Percentiles rank a stretch among this genome's conserved stretches.
These are phyloP conservation scores for Vigna mungo DNA, from an alignment of 306 rosid genomes.

Conservation along the genomic window DNA sequence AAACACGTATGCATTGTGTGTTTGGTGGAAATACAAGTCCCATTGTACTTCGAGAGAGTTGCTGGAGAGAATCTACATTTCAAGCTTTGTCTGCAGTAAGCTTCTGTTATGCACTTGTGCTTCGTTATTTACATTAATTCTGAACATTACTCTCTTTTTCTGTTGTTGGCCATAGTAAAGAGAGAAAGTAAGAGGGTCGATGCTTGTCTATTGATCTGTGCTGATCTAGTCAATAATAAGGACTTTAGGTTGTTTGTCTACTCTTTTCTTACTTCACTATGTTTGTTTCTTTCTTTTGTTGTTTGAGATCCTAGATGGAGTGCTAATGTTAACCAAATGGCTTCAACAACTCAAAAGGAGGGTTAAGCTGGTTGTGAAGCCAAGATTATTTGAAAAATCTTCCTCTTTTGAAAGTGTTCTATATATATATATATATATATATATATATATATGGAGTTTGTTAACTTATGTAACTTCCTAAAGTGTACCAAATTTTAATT, in stretches of 20 bases:
- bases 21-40: slow-evolving; percentile 68
- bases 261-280: not conserved
- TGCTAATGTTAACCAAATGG: not conserved
- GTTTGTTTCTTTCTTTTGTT: slow-evolving; percentile 6
- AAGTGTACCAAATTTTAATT: no score
- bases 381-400: not conserved
- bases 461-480: no score
- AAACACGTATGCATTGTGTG: slow-evolving; percentile 90
- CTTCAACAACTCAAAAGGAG: not conserved
- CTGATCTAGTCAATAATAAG: slow-evolving; percentile 10
- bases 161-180: not conserved
- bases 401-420: not conserved
- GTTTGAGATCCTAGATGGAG: slow-evolving; percentile 14
- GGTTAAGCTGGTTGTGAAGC: not conserved
- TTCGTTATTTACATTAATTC: slow-evolving; percentile 22
- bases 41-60: slow-evolving; percentile 78
- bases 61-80: slow-evolving; percentile 97
- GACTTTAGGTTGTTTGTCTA: slow-evolving; percentile 10
- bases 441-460: no score
- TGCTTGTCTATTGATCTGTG: slow-evolving; percentile 13
- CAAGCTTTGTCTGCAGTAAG: slow-evolving; percentile 83
- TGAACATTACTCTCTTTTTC: slow-evolving; percentile 23
- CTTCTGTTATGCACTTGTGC: slow-evolving; percentile 31
- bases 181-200: slow-evolving; percentile 5
- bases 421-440: no score